Percentiles rank a stretch among this genome's conserved stretches.
These are phyloP conservation scores for Globisporangium rhizosaccharum DNA, from an alignment of 352 stramenopile genomes.

Conservation along the genomic window DNA sequence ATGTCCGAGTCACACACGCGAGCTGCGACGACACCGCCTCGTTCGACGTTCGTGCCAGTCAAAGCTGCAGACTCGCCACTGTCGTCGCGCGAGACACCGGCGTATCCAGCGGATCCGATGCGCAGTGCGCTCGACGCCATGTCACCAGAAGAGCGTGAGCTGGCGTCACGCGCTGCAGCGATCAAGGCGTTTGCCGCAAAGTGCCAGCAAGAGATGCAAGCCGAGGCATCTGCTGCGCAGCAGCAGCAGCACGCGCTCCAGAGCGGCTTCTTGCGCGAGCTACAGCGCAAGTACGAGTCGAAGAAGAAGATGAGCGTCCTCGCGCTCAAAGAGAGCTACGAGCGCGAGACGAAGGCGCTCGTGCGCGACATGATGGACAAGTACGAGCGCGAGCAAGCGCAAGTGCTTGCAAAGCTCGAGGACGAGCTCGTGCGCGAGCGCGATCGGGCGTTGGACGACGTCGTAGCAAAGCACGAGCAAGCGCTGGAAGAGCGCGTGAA, in stretches of 20 bases:
- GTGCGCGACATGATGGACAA: slow-evolving; percentile 38
- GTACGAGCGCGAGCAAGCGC: slow-evolving; percentile 37
- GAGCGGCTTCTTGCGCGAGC: slow-evolving; percentile 33
- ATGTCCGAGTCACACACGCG: not conserved
- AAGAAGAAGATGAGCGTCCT: slow-evolving; percentile 54
- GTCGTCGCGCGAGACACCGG: not conserved
- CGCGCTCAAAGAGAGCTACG: slow-evolving; percentile 37
- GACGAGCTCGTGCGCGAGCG: slow-evolving; percentile 25
- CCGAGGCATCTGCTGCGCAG: slow-evolving; percentile 19
- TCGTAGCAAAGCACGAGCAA: slow-evolving; percentile 31
- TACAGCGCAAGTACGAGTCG: slow-evolving; percentile 59
- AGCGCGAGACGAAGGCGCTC: slow-evolving; percentile 42
- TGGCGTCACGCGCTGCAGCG: slow-evolving; percentile 24
- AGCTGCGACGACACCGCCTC: not conserved
- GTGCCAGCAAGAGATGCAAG: slow-evolving; percentile 37
- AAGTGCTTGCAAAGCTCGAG: slow-evolving; percentile 23
- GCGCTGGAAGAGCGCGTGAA: slow-evolving; percentile 31
- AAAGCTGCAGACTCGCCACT: not conserved
- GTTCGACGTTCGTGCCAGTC: slow-evolving; percentile 5
- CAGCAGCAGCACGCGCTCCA: slow-evolving; percentile 34
- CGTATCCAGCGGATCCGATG: not conserved
- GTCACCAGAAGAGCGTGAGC: slow-evolving; percentile 17
- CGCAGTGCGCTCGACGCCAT: slow-evolving; percentile 5
- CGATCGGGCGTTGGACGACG: slow-evolving; percentile 24
- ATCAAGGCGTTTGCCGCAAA: slow-evolving; percentile 28